Evolutionary conservation across 2,329 filamentous ascomycete genomes (phyloP).

Genomic region (Neonectria hederae): DNA sequence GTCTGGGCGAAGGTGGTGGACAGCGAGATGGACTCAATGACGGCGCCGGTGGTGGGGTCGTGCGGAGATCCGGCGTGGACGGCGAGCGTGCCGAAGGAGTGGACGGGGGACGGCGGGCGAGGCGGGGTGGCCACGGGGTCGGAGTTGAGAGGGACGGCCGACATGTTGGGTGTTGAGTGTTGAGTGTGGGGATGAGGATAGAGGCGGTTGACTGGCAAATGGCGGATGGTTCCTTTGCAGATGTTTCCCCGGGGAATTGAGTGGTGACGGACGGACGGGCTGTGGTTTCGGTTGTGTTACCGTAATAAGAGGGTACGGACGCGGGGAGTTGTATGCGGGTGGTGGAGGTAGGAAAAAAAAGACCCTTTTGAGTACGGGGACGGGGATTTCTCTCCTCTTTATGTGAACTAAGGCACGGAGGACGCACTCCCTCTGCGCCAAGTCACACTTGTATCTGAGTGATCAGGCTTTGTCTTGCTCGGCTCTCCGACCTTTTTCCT

Average conservation of each 20-base stretch:
- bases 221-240: background rate
- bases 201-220: background rate
- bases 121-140: slow-evolving; percentile 77
- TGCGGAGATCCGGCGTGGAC: slow-evolving; percentile 94
- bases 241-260: background rate
- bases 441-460: slow-evolving; percentile 20
- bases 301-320: slow-evolving; percentile 13
- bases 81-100: slow-evolving; percentile 90
- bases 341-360: slow-evolving; percentile 15
- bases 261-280: background rate
- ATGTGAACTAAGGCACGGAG: slow-evolving; percentile 31
- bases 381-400: slow-evolving; percentile 32
- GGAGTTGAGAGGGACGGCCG: slow-evolving; percentile 39
- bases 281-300: slow-evolving; percentile 6
- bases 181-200: background rate
- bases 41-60: slow-evolving; percentile 90
- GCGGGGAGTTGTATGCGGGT: slow-evolving; percentile 21
- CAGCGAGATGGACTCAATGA: slow-evolving; percentile 95
- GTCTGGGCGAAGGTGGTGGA: slow-evolving; percentile 97
- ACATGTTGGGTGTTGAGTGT: slow-evolving; percentile 27
- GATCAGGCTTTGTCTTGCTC: background rate
- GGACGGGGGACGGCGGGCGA: slow-evolving; percentile 74
- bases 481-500: background rate
- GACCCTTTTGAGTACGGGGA: slow-evolving; percentile 20
- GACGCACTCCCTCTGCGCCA: slow-evolving; percentile 26